These are phyloP conservation scores for Starmerella ratchasimensis DNA, from an alignment of 805 yeast species.

Conservation along the genomic window DNA sequence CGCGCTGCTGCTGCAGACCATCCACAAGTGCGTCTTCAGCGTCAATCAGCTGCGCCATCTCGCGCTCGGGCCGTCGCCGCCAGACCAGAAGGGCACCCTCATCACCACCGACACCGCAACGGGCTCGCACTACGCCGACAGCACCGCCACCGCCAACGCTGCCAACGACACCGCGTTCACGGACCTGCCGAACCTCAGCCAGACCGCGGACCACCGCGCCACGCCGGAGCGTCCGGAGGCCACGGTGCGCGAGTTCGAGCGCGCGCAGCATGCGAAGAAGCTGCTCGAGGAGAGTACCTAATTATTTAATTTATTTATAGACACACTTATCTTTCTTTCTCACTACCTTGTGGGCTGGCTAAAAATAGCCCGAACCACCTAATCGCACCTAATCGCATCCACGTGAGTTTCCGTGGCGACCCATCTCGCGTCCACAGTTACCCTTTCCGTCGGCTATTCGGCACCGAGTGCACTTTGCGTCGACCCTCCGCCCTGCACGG, in stretches of 20 bases:
- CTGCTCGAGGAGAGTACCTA: conserved; percentile 4
- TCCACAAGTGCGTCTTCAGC: conserved; percentile 61
- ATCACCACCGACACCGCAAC: conserved; percentile 16
- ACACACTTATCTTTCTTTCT: not conserved
- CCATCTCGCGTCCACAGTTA: too few species aligned
- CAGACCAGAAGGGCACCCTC: conserved; percentile 14
- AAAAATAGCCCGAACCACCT: too few species aligned
- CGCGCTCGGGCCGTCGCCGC: conserved; percentile 26
- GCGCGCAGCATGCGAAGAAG: conserved; percentile 10
- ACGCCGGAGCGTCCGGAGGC: conserved; percentile 12
- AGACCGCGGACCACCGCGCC: conserved; percentile 15
- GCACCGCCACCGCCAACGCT: conserved; percentile 22
- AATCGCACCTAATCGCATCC: too few species aligned
- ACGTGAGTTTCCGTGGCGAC: too few species aligned
- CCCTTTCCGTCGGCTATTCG: too few species aligned
- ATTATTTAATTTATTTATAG: not conserved
- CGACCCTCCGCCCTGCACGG: too few species aligned
- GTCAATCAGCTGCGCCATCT: conserved; percentile 28
- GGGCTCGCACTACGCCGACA: conserved; percentile 21
- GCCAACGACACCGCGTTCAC: conserved; percentile 17
- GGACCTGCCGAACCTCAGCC: conserved; percentile 16
- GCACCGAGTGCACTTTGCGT: too few species aligned
- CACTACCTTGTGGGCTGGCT: not conserved
- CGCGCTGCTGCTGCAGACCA: conserved; percentile 66
- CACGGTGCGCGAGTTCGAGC: conserved; percentile 10